Evolutionary conservation across 345 rosid species (phyloP).

Genomic region (Euphorbia peplus): DNA sequence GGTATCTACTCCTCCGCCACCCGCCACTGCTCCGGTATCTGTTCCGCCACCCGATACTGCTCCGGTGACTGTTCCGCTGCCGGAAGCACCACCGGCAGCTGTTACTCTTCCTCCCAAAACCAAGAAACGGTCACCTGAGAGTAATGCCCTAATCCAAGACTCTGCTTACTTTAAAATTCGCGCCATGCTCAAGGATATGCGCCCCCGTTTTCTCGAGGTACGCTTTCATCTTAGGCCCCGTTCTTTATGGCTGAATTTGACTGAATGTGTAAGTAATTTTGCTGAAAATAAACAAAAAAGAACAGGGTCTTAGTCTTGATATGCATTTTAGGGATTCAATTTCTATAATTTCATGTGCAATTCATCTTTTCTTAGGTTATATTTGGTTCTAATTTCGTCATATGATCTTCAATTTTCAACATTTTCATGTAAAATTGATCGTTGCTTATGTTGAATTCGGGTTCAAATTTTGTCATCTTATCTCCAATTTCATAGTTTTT

Average conservation of each 20-base stretch:
- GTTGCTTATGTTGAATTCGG: not conserved
- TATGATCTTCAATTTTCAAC: not conserved
- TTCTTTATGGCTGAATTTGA: no score
- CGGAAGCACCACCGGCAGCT: constrained; percentile 12
- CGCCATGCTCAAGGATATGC: constrained; percentile 32
- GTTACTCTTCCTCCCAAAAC: constrained; percentile 14
- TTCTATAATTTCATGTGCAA: not conserved
- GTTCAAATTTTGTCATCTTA: not conserved
- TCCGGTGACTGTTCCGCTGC: not conserved
- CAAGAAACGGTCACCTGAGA: constrained; percentile 57
- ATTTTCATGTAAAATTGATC: not conserved
- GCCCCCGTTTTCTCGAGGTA: constrained; percentile 43
- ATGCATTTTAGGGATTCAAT: not conserved
- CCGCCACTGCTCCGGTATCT: constrained; percentile 2
- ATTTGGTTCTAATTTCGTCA: not conserved
- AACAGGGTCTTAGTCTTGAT: no score
- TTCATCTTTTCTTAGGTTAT: not conserved
- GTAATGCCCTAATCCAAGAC: constrained; percentile 35
- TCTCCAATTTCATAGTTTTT: not conserved
- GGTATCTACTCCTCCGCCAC: not conserved
- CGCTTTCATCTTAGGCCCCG: not conserved
- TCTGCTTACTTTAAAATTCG: constrained; percentile 48
- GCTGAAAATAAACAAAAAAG: no score
- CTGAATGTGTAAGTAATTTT: no score
- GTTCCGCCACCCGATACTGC: constrained; percentile 18